These are phyloP conservation scores for Hirschioporus abietinus DNA, from an alignment of 768 basidiomycete genomes.

Conservation along the genomic window DNA sequence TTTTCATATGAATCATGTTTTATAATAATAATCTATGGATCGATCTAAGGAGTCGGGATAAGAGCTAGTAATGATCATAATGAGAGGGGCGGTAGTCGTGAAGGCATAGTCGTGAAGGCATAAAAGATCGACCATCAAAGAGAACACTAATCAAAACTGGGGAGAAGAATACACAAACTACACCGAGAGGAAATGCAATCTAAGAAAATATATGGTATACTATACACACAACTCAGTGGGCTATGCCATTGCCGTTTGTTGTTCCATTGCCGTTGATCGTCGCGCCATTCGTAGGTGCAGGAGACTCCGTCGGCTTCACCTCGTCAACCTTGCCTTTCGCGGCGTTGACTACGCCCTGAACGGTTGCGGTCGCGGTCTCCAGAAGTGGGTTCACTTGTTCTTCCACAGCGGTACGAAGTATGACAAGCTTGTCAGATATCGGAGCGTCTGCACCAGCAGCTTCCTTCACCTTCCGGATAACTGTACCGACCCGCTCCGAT, in stretches of 20 bases:
- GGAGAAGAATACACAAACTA: not conserved
- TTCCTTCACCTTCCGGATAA: constrained; percentile 46
- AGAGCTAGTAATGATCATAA: not conserved
- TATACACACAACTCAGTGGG: not conserved
- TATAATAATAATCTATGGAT: constrained; percentile 1
- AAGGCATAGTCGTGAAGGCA: not conserved
- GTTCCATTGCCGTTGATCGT: constrained; percentile 9
- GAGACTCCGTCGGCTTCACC: constrained; percentile 15
- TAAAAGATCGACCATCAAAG: not conserved
- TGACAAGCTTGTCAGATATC: constrained; percentile 55
- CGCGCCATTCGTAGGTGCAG: constrained; percentile 11
- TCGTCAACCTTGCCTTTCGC: constrained; percentile 16
- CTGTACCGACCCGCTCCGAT: constrained; percentile 47
- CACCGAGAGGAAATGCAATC: not conserved
- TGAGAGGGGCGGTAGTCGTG: not conserved
- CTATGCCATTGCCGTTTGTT: constrained; percentile 6
- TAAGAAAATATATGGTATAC: not conserved
- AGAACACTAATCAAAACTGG: not conserved
- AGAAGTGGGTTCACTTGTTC: constrained; percentile 58
- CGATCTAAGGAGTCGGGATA: not conserved
- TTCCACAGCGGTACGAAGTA: constrained; percentile 52
- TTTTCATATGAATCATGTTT: not conserved
- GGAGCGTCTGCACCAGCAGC: constrained; percentile 49
- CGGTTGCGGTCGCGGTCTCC: constrained; percentile 31
- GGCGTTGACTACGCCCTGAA: constrained; percentile 27